Conservation (phyloP, 2,329 filamentous ascomycete genomes). For the Nannizziopsis barbatae region DNA sequence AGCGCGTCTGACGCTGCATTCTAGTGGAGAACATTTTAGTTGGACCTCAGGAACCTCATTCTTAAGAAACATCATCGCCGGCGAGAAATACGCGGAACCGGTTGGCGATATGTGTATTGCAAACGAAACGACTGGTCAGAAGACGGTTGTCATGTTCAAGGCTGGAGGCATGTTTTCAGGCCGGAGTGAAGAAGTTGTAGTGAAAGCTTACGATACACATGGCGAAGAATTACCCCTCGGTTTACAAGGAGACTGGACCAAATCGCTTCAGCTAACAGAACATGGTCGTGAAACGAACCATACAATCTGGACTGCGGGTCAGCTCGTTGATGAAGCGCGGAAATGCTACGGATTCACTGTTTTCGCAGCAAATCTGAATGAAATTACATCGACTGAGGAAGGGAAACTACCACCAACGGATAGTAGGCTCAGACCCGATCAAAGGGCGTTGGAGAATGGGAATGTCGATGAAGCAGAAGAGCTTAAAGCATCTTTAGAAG, state of each 20-base stretch:
- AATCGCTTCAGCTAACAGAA: constrained; percentile 54
- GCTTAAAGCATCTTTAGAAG: constrained; percentile 73
- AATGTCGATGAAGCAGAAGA: constrained; percentile 73
- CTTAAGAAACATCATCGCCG: constrained; percentile 89
- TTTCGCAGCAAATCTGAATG: constrained; percentile 79
- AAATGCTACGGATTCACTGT: constrained; percentile 78
- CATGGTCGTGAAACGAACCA: constrained; percentile 51
- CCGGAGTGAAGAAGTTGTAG: constrained; percentile 75
- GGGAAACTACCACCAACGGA: constrained; percentile 69
- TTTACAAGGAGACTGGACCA: constrained; percentile 76
- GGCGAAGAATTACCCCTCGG: constrained; percentile 56
- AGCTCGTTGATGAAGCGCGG: constrained; percentile 64
- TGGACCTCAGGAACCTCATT: constrained; percentile 86
- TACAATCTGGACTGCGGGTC: constrained; percentile 67
- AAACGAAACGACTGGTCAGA: constrained; percentile 74
- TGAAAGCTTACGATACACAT: constrained; percentile 58
- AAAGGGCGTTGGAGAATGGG: constrained; percentile 71
- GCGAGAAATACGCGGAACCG: constrained; percentile 95
- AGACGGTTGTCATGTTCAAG: constrained; percentile 82
- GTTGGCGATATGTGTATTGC: constrained; percentile 77
- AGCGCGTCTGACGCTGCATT: constrained; percentile 64
- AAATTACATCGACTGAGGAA: constrained; percentile 70
- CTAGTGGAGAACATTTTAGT: constrained; percentile 68
- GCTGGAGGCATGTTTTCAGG: constrained; percentile 95
- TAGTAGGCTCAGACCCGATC: constrained; percentile 72